phyloP scores from a whole-genome alignment of 106 monocot genomes.

The Dendrobium catenatum region DNA sequence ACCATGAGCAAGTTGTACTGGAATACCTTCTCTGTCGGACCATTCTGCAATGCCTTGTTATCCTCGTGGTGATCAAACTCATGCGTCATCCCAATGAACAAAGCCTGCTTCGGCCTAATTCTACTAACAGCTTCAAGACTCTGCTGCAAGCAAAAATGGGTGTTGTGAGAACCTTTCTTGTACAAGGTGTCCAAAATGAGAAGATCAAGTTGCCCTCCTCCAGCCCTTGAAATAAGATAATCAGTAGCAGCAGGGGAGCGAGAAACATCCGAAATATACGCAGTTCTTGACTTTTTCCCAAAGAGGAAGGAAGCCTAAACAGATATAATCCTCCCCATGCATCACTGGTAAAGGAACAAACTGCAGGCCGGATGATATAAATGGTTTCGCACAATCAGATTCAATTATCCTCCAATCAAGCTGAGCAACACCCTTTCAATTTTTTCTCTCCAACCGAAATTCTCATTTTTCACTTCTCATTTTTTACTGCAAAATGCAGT shows the following conservation, averaged over 20 bases:
- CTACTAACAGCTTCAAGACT: constrained; percentile 88
- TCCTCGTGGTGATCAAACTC: constrained; percentile 88
- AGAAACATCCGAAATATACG: constrained; percentile 95
- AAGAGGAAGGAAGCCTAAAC: constrained; percentile 71
- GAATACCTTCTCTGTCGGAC: constrained; percentile 86
- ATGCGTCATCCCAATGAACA: constrained; percentile 91
- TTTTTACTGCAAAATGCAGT: too few species aligned
- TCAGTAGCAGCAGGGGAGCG: constrained; percentile 72
- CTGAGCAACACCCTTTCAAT: constrained; percentile 23
- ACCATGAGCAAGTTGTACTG: constrained; percentile 80
- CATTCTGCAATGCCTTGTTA: constrained; percentile 71
- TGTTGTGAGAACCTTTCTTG: constrained; percentile 66
- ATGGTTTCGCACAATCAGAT: constrained; percentile 50
- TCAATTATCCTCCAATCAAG: constrained; percentile 90
- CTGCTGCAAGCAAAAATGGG: constrained; percentile 81
- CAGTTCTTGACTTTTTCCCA: constrained; percentile 70
- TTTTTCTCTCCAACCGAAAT: too few species aligned
- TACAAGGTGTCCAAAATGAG: constrained; percentile 91
- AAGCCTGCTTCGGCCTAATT: constrained; percentile 68
- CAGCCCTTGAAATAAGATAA: constrained; percentile 78
- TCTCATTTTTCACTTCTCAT: too few species aligned
- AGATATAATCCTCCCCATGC: constrained; percentile 94
- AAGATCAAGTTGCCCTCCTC: constrained; percentile 84
- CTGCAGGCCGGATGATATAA: constrained; percentile 67
- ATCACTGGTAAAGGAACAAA: constrained; percentile 93